Conservation (phyloP, 495 filamentous ascomycete species). For the Penicillium bialowiezense region DNA sequence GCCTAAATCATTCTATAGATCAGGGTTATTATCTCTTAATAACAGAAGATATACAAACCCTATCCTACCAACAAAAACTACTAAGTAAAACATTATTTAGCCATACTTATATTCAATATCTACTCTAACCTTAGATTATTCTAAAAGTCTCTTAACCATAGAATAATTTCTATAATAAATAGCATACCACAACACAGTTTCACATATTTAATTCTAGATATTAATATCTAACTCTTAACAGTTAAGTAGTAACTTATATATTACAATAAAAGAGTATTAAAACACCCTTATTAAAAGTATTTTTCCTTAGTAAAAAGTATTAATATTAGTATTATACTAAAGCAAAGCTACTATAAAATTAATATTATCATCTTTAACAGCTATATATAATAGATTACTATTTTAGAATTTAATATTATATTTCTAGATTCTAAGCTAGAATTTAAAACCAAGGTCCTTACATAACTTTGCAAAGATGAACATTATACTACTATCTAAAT, state of each 20-base stretch:
- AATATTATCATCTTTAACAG: slow-evolving; percentile 8
- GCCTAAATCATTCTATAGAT: slow-evolving; percentile 6
- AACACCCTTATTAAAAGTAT: slow-evolving; percentile 9
- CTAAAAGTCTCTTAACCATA: not conserved
- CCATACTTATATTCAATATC: slow-evolving; percentile 1
- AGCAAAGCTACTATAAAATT: slow-evolving; percentile 4
- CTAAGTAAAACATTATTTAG: slow-evolving; percentile 7
- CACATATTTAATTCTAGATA: slow-evolving; percentile 3
- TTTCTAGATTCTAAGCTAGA: slow-evolving; percentile 1
- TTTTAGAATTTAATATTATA: slow-evolving; percentile 13
- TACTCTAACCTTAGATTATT: not conserved
- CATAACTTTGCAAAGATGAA: not conserved
- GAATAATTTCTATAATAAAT: slow-evolving; percentile 1
- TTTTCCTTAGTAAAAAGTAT: slow-evolving; percentile 11
- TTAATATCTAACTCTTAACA: slow-evolving; percentile 3
- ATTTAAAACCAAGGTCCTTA: not conserved
- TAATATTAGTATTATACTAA: slow-evolving; percentile 4
- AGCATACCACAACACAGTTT: slow-evolving; percentile 12
- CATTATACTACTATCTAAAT: slow-evolving; percentile 1
- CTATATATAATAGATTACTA: slow-evolving; percentile 10
- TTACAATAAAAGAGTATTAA: slow-evolving; percentile 1
- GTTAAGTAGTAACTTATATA: slow-evolving; percentile 2
- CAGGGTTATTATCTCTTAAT: slow-evolving; percentile 1
- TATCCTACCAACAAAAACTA: slow-evolving; percentile 5
- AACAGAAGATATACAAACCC: slow-evolving; percentile 7